Evolutionary conservation across 148 eudicot species (phyloP).

Genomic region (Spergularia bocconei): DNA sequence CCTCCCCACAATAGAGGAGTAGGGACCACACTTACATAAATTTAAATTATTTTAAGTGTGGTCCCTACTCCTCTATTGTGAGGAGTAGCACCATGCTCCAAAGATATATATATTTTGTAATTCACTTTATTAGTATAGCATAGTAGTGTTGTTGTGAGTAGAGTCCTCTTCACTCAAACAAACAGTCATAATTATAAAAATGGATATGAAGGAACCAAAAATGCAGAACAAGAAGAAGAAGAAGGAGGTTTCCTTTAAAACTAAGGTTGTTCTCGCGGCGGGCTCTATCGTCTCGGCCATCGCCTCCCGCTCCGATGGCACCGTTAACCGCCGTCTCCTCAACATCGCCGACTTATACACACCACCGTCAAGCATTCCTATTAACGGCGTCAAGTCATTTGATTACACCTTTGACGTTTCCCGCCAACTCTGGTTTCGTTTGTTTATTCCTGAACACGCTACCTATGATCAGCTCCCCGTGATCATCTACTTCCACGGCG

Average conservation of each 20-base stretch:
- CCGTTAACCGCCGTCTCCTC: constrained; percentile 38
- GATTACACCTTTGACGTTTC: constrained; percentile 30
- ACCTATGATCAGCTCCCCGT: constrained; percentile 22
- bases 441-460: constrained; percentile 7
- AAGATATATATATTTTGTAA: no score
- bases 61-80: no score
- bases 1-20: no score
- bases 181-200: no score
- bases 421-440: constrained; percentile 27
- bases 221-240: not conserved
- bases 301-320: constrained; percentile 24
- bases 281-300: not conserved
- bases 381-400: constrained; percentile 23
- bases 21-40: no score
- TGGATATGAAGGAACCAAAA: no score
- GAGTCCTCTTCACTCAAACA: no score
- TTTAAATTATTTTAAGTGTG: no score
- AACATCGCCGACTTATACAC: constrained; percentile 22
- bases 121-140: no score
- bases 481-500: constrained; percentile 42
- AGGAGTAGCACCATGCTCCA: no score
- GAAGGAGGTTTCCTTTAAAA: constrained; percentile 13
- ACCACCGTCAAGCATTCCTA: constrained; percentile 23
- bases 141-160: no score
- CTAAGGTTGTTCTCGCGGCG: not conserved